Conservation (phyloP, 2,329 filamentous ascomycete species). For the Fusarium sp. region DNA sequence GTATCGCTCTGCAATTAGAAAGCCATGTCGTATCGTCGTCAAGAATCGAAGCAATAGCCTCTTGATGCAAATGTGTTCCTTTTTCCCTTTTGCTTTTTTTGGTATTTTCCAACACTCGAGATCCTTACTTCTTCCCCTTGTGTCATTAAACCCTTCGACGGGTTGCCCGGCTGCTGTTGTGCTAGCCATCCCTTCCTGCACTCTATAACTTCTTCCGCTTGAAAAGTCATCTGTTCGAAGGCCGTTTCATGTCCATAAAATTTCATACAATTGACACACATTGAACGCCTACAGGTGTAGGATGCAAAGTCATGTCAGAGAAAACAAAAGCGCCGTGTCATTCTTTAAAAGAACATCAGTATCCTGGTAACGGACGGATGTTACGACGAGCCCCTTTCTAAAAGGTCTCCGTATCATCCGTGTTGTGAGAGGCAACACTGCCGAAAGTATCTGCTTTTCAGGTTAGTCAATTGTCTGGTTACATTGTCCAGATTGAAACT, state of each 20-base stretch:
- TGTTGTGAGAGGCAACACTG: constrained; percentile 50
- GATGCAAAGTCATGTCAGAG: constrained; percentile 7
- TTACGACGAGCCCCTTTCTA: constrained; percentile 35
- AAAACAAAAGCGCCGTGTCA: constrained; percentile 12
- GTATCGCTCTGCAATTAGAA: constrained; percentile 46
- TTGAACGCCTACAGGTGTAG: constrained; percentile 1
- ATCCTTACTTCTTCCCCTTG: constrained; percentile 7
- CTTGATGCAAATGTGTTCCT: constrained; percentile 35
- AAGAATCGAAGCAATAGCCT: constrained; percentile 43
- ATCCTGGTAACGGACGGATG: constrained; percentile 10
- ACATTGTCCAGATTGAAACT: constrained; percentile 28
- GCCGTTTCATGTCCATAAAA: constrained; percentile 21
- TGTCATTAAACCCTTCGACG: constrained; percentile 33
- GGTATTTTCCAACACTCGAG: constrained; percentile 27
- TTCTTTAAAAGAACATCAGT: constrained; percentile 10
- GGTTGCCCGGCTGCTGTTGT: constrained; percentile 20
- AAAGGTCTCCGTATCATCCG: constrained; percentile 55
- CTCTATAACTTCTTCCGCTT: constrained; percentile 38
- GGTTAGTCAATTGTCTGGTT: constrained; percentile 13
- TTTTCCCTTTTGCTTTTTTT: constrained; percentile 29
- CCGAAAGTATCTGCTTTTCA: constrained; percentile 52
- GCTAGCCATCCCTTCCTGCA: constrained; percentile 20
- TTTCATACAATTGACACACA: constrained; percentile 23
- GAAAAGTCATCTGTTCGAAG: constrained; percentile 25
- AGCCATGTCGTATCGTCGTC: constrained; percentile 50